Evolutionary conservation across 1,284 basidiomycete species (phyloP), one percentile per base, ranked within the genome.

Genomic region (Coriolopsis trogii): DNA sequence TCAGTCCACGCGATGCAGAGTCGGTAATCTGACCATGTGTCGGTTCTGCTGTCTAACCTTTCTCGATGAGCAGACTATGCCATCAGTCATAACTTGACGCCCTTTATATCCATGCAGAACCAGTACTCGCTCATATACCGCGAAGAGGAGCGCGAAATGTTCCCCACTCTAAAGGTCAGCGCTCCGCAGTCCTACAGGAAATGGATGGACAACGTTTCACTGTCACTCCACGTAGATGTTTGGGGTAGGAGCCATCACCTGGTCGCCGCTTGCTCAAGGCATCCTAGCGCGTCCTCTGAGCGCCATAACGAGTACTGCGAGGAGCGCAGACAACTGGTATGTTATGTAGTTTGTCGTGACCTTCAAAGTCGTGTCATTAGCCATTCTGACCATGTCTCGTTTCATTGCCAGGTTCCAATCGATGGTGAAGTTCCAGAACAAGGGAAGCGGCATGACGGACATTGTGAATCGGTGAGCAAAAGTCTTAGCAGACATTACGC

Each of bases 61-160:
- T 20, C 9, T 6, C n/a, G 33, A 16, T 15, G 5, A n/a, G 15
- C 16, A 67, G 66, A 67, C 52, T 68, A 68, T 36, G 67, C 67
- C 9, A 59, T 67, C 52, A 55, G 26, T 7, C 42, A 68, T 55
- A 62, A 64, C 36, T 60, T 68, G 23, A 68, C 67, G 33, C 66
- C 66, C 15, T 76, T 76, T 58, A 69, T 75, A 63, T 67, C 65
- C 16, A 73, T 75, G 72, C 72, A 73, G 48, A 70, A 71, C 61
- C 68, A 65, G 44, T 65, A 70, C 55, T 62, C 54, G 38, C 62
- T 70, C 12, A 20, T 69, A 16, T 73, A 71, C 56, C 66, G 71
- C 29, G 72, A 75, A 46, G 74, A 75, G 44, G 67, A 69, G 55
- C 61, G 66, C 2, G 68, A 69, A 59, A 69, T 70, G 66, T 55